These are phyloP conservation scores for Candida michaelii DNA, from an alignment of 805 yeast species.

Conservation along the genomic window DNA sequence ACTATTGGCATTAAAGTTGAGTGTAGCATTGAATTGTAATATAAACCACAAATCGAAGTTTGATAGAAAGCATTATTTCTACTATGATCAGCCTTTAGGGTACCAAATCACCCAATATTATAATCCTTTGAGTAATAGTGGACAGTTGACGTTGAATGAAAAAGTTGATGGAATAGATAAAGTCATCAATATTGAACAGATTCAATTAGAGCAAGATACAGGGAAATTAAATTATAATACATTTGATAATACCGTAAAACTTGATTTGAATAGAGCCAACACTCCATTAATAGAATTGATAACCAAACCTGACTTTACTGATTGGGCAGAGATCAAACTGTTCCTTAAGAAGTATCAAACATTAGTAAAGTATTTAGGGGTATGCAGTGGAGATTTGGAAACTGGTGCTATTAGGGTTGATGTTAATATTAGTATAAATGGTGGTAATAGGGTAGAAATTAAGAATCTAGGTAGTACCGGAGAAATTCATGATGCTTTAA, in stretches of 20 bases:
- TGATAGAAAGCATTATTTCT: conserved; percentile 94
- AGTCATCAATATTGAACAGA: conserved; percentile 64
- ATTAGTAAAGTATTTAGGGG: conserved; percentile 61
- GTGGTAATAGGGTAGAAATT: conserved; percentile 76
- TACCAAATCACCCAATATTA: conserved; percentile 93
- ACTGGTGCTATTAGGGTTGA: conserved; percentile 95
- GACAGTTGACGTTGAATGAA: conserved; percentile 49
- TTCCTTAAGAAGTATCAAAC: conserved; percentile 81
- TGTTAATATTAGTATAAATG: conserved; percentile 82
- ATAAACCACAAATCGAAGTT: conserved; percentile 62
- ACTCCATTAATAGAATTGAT: conserved; percentile 89
- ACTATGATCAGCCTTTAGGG: conserved; percentile 95
- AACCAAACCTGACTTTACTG: conserved; percentile 80
- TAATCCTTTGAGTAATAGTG: conserved; percentile 73
- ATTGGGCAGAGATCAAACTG: conserved; percentile 64
- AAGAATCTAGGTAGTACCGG: conserved; percentile 85
- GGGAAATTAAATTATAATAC: conserved; percentile 68
- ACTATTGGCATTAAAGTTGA: conserved; percentile 67
- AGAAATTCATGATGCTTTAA: conserved; percentile 74
- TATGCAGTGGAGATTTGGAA: conserved; percentile 89
- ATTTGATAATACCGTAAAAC: conserved; percentile 39
- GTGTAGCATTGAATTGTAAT: conserved; percentile 62
- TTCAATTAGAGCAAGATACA: conserved; percentile 94
- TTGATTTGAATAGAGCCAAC: conserved; percentile 84
- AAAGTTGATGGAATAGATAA: conserved; percentile 57